Base-by-base conservation (phyloP, 805 yeast species). In the Yarrowia hollandica region DNA sequence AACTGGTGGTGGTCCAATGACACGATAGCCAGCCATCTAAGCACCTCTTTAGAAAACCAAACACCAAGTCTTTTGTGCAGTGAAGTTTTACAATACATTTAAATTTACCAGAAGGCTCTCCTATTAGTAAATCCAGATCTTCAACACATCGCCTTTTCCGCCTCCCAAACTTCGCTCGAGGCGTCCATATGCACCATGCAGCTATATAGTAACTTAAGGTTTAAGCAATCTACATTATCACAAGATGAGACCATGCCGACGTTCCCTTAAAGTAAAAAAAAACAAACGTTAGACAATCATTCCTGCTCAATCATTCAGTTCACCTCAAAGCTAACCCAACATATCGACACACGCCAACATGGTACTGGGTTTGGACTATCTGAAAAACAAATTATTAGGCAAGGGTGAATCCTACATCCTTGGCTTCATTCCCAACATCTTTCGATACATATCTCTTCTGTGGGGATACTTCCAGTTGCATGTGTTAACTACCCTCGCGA, bases 381-480 rank as follows among this genome's bases (percentile, higher is more conserved):
- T 35, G 21, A 52, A 52, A 28, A 52, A 37, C 33, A 52, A 52
- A 19, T 9, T 35, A 2, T 34, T 52, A 21, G 58, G 58, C 10
- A 52, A 37, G 21, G 33, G 58, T 14, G 58, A 52, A 18, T 15
- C 34, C 22, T 35, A 35, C 44, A 25, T 52, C 15, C 44, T 52
- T 21, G 42, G 44, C 25, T 52, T 52, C 44, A 52, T 52, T 19
- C 58, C 58, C 33, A 35, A 37, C 26, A 35, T 52, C 31, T 52
- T 52, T 26, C 16, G 35, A 23, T 35, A 35, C 35, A 35, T 52
- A 19, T 16, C 44, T 12, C 34, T 35, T 3, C 11, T 14, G 15
- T 52, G 58, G 58, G 44, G 44, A 16, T 28, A 35, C 44, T 46
- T 58, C 19, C 59, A 50, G 35, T 30, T 58, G 23, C 35, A 50